A percentile compares a stretch with the other conserved stretches of the same genome.
phyloP scores from a whole-genome alignment of 23 red algal genomes.

The Agarophyton chilense region DNA sequence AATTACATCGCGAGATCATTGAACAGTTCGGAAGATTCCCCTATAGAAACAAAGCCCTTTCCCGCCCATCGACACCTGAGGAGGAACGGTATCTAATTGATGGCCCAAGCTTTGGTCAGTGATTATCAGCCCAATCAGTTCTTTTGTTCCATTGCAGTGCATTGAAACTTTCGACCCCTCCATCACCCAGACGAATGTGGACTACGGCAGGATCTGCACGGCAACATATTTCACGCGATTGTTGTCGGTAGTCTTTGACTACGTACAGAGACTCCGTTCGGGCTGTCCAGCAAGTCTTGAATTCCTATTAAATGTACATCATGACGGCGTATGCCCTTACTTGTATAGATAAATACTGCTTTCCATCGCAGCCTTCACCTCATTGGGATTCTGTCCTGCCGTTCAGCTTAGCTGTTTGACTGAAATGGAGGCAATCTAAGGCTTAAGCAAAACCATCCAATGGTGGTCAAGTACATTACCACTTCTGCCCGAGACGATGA shows the following conservation, averaged over 20 bases:
- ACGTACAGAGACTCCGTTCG: constrained; percentile 87
- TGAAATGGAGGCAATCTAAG: constrained; percentile 91
- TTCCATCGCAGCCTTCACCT: too few species aligned
- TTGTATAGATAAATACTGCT: too few species aligned
- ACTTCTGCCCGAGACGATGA: constrained; percentile 32
- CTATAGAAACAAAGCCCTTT: constrained; percentile 10
- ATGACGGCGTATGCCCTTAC: too few species aligned
- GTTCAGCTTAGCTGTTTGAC: constrained; percentile 81
- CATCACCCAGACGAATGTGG: background rate
- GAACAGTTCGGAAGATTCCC: constrained; percentile 7
- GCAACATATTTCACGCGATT: constrained; percentile 72
- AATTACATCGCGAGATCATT: constrained; percentile 82
- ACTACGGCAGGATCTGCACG: constrained; percentile 43
- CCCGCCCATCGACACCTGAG: background rate
- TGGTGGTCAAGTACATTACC: constrained; percentile 91
- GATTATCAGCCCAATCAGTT: background rate
- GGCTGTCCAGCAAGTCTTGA: constrained; percentile 86
- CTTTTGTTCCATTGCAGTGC: background rate
- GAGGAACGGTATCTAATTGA: constrained; percentile 2
- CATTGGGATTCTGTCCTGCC: background rate
- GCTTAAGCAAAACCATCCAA: constrained; percentile 95
- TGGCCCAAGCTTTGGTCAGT: constrained; percentile 26
- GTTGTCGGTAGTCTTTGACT: constrained; percentile 57
- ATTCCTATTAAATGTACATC: constrained; percentile 91
- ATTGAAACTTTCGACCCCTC: background rate